Evolutionary conservation across 2,329 filamentous ascomycete genomes (phyloP).

Genomic region (Curvularia eragrostidis): DNA sequence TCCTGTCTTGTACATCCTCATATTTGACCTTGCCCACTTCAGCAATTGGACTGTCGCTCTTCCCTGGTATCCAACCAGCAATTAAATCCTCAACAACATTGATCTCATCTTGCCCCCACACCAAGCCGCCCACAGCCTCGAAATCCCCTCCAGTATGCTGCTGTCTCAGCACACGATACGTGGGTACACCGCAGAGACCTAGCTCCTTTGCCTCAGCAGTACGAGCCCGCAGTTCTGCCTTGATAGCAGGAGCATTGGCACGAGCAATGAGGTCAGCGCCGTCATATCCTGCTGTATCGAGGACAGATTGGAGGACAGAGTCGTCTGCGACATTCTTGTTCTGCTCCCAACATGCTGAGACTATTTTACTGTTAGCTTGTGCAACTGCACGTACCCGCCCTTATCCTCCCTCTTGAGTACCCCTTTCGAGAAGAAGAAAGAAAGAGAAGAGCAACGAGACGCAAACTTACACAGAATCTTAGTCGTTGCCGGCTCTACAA

Average conservation of each 20-base stretch:
- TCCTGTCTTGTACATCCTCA: neutral
- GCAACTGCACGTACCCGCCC: neutral
- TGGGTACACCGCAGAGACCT: constrained; percentile 46
- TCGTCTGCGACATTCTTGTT: constrained; percentile 41
- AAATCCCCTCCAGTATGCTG: constrained; percentile 13
- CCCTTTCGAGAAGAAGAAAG: neutral
- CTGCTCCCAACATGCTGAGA: constrained; percentile 44
- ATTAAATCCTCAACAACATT: constrained; percentile 46
- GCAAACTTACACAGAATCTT: constrained; percentile 34
- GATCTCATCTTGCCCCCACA: constrained; percentile 47
- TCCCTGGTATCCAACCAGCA: constrained; percentile 38
- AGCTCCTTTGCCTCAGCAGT: constrained; percentile 41
- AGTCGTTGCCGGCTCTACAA: constrained; percentile 35
- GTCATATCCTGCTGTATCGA: constrained; percentile 38
- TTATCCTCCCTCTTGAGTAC: neutral
- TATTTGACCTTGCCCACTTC: constrained; percentile 17
- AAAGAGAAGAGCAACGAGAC: neutral
- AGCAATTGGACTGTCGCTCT: constrained; percentile 8
- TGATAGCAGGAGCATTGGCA: constrained; percentile 34
- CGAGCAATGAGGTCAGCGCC: constrained; percentile 33
- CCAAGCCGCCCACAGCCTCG: constrained; percentile 31
- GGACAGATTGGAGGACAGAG: constrained; percentile 27
- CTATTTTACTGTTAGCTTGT: constrained; percentile 21
- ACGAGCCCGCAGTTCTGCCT: constrained; percentile 33
- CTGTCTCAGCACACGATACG: constrained; percentile 38